These are phyloP conservation scores for Leccinum longicurvipes DNA, from an alignment of 768 basidiomycete species.

Conservation along the genomic window DNA sequence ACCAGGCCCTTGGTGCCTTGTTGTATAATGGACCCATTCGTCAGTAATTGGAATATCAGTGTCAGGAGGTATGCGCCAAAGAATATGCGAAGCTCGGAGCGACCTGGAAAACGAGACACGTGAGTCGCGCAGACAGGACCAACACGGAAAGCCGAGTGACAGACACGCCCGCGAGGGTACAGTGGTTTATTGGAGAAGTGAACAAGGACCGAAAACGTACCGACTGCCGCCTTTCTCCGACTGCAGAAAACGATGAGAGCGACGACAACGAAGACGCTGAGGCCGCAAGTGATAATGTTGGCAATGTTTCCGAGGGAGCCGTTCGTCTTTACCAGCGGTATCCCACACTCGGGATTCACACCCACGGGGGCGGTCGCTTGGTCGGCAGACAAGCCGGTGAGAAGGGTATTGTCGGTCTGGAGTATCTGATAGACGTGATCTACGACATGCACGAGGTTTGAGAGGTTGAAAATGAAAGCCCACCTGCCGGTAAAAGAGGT, in stretches of 20 bases:
- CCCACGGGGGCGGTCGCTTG: slow-evolving; percentile 69
- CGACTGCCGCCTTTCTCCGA: slow-evolving; percentile 85
- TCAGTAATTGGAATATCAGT: slow-evolving; percentile 75
- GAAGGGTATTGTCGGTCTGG: slow-evolving; percentile 30
- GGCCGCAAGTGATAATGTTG: slow-evolving; percentile 77
- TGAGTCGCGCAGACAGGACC: not conserved
- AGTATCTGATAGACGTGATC: slow-evolving; percentile 40
- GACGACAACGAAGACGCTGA: slow-evolving; percentile 61
- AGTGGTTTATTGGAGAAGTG: not conserved
- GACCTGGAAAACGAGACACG: slow-evolving; percentile 40
- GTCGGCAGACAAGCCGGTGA: slow-evolving; percentile 42
- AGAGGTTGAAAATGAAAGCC: slow-evolving; percentile 19
- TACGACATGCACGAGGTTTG: slow-evolving; percentile 3
- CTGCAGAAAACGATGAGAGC: slow-evolving; percentile 55
- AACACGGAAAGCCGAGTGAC: not conserved
- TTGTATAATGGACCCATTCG: slow-evolving; percentile 71
- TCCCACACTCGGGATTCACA: slow-evolving; percentile 77
- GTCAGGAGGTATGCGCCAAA: slow-evolving; percentile 66
- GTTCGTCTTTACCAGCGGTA: slow-evolving; percentile 54
- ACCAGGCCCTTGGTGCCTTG: slow-evolving; percentile 75
- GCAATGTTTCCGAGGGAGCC: slow-evolving; percentile 79
- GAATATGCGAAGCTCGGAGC: slow-evolving; percentile 68
- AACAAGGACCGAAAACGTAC: slow-evolving; percentile 39
- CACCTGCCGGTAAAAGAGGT: slow-evolving; percentile 90
- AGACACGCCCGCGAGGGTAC: not conserved